phyloP scores from a whole-genome alignment of 441 rosid species.

The Arabidopsis hybrid region DNA sequence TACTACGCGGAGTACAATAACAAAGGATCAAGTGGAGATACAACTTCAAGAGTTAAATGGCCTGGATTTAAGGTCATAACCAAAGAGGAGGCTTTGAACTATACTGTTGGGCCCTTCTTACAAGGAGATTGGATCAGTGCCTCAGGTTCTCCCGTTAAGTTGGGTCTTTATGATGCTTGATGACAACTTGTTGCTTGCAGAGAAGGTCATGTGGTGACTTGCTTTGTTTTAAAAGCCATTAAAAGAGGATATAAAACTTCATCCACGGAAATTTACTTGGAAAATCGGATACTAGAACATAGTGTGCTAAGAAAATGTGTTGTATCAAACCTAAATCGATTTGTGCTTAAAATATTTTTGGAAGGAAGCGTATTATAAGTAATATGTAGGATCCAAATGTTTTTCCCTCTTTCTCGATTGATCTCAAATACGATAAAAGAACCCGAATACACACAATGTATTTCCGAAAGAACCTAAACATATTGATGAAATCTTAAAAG shows the following conservation, averaged over 20 bases:
- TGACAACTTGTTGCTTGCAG: slow-evolving; percentile 14
- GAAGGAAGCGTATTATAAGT: slow-evolving; percentile 12
- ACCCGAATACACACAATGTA: background rate
- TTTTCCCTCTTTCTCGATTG: background rate
- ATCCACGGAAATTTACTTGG: slow-evolving; percentile 13
- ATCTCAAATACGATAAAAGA: background rate
- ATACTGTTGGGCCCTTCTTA: slow-evolving; percentile 62
- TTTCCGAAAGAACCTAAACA: background rate
- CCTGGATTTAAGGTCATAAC: slow-evolving; percentile 59
- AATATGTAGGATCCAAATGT: slow-evolving; percentile 4
- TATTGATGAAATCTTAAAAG: background rate
- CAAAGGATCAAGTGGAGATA: slow-evolving; percentile 58
- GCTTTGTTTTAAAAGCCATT: background rate
- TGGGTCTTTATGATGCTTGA: slow-evolving; percentile 43
- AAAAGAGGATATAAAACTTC: background rate
- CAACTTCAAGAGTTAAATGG: slow-evolving; percentile 65
- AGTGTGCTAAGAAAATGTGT: slow-evolving; percentile 17
- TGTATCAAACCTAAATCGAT: slow-evolving; percentile 20
- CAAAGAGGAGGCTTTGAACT: slow-evolving; percentile 59
- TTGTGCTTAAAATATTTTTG: slow-evolving; percentile 6
- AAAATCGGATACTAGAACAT: slow-evolving; percentile 18
- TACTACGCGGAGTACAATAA: slow-evolving; percentile 72
- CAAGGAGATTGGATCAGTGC: slow-evolving; percentile 66
- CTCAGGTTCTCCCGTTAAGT: slow-evolving; percentile 49
- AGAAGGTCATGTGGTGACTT: background rate